Evolutionary conservation across 73 alveolate species (phyloP).

Genomic region (Symbiodinium pilosum): DNA sequence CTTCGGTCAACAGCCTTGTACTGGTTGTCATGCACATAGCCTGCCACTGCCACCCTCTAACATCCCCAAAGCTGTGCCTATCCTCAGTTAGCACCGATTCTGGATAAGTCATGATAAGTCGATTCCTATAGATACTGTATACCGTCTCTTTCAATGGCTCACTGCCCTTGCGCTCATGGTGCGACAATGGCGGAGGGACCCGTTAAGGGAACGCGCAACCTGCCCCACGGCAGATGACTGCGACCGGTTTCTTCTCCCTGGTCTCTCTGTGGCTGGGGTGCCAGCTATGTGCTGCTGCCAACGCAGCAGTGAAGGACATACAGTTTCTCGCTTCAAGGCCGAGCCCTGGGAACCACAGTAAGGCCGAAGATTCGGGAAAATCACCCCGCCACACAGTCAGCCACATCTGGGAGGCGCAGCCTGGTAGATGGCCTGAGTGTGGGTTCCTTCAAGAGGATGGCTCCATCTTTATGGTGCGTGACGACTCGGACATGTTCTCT

Average conservation of each 20-base stretch:
- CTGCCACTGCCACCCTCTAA: too few species aligned
- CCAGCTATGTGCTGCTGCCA: background rate
- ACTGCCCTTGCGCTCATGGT: too few species aligned
- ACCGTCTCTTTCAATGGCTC: too few species aligned
- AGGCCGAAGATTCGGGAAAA: background rate
- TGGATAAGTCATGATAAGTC: too few species aligned
- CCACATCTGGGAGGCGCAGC: conserved; percentile 7
- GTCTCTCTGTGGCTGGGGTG: background rate
- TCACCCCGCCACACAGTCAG: background rate
- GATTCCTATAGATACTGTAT: too few species aligned
- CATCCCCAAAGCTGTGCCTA: too few species aligned
- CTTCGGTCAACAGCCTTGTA: too few species aligned
- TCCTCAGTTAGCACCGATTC: too few species aligned
- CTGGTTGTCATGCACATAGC: too few species aligned
- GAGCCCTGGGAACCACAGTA: background rate
- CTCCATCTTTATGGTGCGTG: conserved; percentile 52
- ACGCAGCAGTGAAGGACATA: background rate
- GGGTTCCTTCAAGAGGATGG: conserved; percentile 61
- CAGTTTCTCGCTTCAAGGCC: background rate
- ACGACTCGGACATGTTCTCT: conserved; percentile 2
- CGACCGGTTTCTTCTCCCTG: background rate
- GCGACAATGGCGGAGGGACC: too few species aligned
- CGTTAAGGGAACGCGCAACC: too few species aligned
- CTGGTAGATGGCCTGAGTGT: conserved; percentile 32
- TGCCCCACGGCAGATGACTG: too few species aligned